Evolutionary conservation across 306 rosid species (phyloP), one percentile per base, ranked within the genome.

Genomic region (Urtica urens): DNA sequence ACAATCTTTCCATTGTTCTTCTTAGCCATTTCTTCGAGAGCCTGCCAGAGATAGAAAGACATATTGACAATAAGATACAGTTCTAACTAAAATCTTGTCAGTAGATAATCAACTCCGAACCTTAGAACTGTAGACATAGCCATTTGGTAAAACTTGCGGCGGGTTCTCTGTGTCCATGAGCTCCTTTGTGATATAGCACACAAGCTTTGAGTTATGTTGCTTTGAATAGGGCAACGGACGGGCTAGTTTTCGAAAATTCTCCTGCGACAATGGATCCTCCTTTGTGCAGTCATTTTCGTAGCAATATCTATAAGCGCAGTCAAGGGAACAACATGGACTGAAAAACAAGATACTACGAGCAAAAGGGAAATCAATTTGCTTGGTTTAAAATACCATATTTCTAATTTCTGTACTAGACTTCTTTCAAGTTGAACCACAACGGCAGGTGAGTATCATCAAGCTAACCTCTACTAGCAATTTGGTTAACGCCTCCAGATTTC

Each of bases 141-240:
- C 95, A 18, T 90, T 90, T 19, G 99, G 99, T 53, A 90, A 67
- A 64, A 85, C 99, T 71, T 79, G 94, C 0, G 95, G 94, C 3
- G 95, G 95, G 64, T 85, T 90, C 76, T 81, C 94, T 0, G 95
- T 79, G 81, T 90, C 94, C 99, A 81, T 90, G 38, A 82, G 72
- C 72, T 90, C 94, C 67, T 85, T 90, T 2, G 99, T 79, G 77
- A 90, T 85, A 72, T 85, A 90, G 79, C 99, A 90, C 49, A 90
- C 99, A 49, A 85, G 87, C 80, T 79, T 90, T 5, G 99, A 90
- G 63, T 79, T 87, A 72, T 77, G 85, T 79, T 77, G 94, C 78
- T 90, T 90, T 5, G 99, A 81, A 76, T 64, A 90, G 7, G 99
- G 99, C 53, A 90, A 75, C 18, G 85, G 77, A 58, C 38, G 38